Evolutionary conservation across 495 filamentous ascomycete genomes (phyloP).

Genomic region (Penicillium ochrochloron): DNA sequence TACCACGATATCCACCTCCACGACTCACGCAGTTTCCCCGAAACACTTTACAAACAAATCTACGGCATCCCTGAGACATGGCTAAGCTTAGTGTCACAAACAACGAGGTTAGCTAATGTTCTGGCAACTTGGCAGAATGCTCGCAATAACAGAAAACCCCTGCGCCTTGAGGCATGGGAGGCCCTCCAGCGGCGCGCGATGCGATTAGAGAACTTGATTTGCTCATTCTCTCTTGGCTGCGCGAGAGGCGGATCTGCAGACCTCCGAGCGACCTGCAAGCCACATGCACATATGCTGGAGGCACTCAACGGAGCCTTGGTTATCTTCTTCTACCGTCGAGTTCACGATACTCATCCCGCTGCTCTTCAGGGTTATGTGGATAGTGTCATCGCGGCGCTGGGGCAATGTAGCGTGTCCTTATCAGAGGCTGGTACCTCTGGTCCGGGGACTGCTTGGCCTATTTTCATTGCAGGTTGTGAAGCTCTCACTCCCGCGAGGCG

Average conservation of each 20-base stretch:
- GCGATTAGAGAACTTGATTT: constrained; percentile 42
- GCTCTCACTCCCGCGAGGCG: constrained; percentile 30
- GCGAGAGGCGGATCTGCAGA: constrained; percentile 18
- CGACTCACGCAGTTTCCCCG: constrained; percentile 38
- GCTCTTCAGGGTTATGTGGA: constrained; percentile 40
- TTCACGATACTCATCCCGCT: constrained; percentile 37
- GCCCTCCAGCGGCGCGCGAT: constrained; percentile 37
- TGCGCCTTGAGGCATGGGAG: constrained; percentile 36
- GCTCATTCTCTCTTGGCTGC: constrained; percentile 32
- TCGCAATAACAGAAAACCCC: constrained; percentile 11
- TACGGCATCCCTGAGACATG: constrained; percentile 45
- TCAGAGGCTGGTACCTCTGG: constrained; percentile 24
- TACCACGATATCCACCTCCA: constrained; percentile 42
- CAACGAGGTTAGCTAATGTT: constrained; percentile 41
- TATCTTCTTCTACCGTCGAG: constrained; percentile 42
- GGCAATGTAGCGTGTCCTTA: constrained; percentile 28
- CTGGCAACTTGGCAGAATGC: constrained; percentile 34
- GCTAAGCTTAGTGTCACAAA: constrained; percentile 43
- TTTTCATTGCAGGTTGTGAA: constrained; percentile 43
- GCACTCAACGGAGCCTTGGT: constrained; percentile 38
- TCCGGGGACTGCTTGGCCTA: constrained; percentile 40
- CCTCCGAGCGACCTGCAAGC: constrained; percentile 18
- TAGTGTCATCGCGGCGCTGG: constrained; percentile 33
- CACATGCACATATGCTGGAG: constrained; percentile 33
- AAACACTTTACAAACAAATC: constrained; percentile 39